Evolutionary conservation across 2,329 filamentous ascomycete genomes (phyloP), one percentile per base, ranked within the genome.

Genomic region (Cryphonectria naterciae): DNA sequence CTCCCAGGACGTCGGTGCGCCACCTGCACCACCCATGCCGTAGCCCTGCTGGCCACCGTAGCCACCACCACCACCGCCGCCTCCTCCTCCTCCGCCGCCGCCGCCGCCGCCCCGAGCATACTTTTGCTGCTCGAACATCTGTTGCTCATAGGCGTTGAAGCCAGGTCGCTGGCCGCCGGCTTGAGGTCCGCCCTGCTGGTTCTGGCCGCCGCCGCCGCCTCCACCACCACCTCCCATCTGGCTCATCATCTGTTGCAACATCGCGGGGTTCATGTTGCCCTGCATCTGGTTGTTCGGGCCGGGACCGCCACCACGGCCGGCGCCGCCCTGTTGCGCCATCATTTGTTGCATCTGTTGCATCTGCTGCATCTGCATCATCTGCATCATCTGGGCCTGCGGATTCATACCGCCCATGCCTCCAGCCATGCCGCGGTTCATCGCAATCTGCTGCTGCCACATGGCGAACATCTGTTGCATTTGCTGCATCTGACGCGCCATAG

Each of bases 401-500:
- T 73, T 73, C 75, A 81, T 91, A 79, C 39, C 61, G 13, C 61
- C 61, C 61, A 64, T 64, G n/a, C 37, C 61, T 3, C 61, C 89
- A 83, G 76, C 61, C 61, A 64, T 64, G 15, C 61, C 61, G 61
- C 91, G 84, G 86, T 89, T 94, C 90, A 95, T 95, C 65, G 91
- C 92, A 88, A 97, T 93, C 79, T 96, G 92, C 77, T 95, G 93
- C 81, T 97, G 94, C 71, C 68, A 70, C 93, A 97, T 91, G 70
- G 91, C 87, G 81, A 98, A 97, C 82, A 97, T 97, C 80, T 97
- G 93, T 81, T 99, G 96, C 95, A 99, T 98, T 64, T 95, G 90
- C 80, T 97, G 94, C 90, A 96, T 97, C 83, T 98, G 98, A 80
- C 98, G 95, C 2, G 96, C 96, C 94, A 98, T 98, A 85, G 97